These are phyloP conservation scores for Austroboletus festivus DNA, from an alignment of 768 basidiomycete genomes.

Conservation along the genomic window DNA sequence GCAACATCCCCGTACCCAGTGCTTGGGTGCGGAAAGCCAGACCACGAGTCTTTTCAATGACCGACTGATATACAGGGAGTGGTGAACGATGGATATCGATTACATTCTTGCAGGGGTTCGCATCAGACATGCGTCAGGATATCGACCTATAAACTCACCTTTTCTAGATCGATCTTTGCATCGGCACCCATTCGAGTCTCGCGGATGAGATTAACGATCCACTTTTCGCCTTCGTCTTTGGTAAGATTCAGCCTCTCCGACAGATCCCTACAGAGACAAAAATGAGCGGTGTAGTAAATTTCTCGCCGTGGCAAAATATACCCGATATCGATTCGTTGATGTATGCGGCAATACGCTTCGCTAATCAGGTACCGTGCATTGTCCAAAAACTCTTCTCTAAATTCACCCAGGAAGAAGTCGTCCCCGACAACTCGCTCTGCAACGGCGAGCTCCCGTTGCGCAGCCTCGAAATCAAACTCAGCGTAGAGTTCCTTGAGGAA, in stretches of 20 bases:
- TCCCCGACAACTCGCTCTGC: conserved; percentile 82
- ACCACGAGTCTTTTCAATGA: conserved; percentile 94
- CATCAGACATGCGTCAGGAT: conserved; percentile 1
- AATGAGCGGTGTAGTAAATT: neutral
- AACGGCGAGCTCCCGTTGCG: conserved; percentile 73
- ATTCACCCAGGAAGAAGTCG: conserved; percentile 93
- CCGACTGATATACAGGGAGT: conserved; percentile 85
- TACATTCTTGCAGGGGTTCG: conserved; percentile 66
- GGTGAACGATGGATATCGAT: conserved; percentile 93
- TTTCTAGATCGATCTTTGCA: conserved; percentile 96
- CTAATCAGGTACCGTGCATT: conserved; percentile 95
- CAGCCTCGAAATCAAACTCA: conserved; percentile 95
- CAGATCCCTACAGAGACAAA: conserved; percentile 58
- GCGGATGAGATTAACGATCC: conserved; percentile 98
- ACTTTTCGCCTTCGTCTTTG: conserved; percentile 96
- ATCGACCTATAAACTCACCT: conserved; percentile 43
- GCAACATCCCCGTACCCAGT: conserved; percentile 71
- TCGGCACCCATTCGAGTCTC: conserved; percentile 96
- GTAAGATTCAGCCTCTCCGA: conserved; percentile 91
- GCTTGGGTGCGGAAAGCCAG: conserved; percentile 89
- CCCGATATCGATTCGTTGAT: conserved; percentile 89
- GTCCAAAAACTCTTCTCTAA: conserved; percentile 92
- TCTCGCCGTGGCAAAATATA: conserved; percentile 31
- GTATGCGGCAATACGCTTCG: conserved; percentile 97
- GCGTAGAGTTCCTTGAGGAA: conserved; percentile 93